Evolutionary conservation across 2,329 filamentous ascomycete genomes (phyloP), one percentile per base, ranked within the genome.

Genomic region (Fusarium cicatricum): DNA sequence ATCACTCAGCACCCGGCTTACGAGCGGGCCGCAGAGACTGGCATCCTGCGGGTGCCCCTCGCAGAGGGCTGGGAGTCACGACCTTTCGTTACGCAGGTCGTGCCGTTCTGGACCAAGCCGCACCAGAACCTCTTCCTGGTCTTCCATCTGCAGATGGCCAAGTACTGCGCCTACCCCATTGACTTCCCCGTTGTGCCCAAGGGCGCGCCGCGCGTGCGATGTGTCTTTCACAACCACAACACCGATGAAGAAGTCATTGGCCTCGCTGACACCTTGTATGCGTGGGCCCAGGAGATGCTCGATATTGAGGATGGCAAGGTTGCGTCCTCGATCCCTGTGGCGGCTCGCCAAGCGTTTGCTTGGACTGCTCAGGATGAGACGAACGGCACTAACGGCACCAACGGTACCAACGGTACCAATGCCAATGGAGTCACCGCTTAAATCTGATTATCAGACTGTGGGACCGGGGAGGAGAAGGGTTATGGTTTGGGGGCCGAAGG

Each of bases 21-120:
- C 49, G 39, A 62, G 5, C 29, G 52, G 12, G 72, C 70, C 5
- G 31, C 12, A 1, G 62, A 71, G 2, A 42, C 12, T 14, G 70
- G 71, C 2, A 44, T 75, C 16, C 63, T 76, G 2, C 37, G 16
- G 0, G 52, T 74, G 2, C 73, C 74, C 1, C 52, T 70, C 3
- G 17, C 46, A 1, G 71, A 73, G 2, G 68, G 64, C 15, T 72
- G 60, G 52, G 64, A 71, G 41, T n/a, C 37, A 4, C 55, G 57
- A 5, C 37, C 58, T 1, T 64, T 68, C 31, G 40, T 66, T 3
- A 64, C 71, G 0, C 72, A 75, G 28, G 67, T 76, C 7, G 55
- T 72, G 0, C 62, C 72, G 2, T 36, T 75, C 10, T 64, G 43
- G 51, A 72, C 70, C 3, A 61, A 64, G 12, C 63, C 49, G 11